Percentiles rank a stretch among this genome's conserved stretches.
phyloP scores from a whole-genome alignment of 2,329 filamentous ascomycete genomes.

The Eutypa lata region DNA sequence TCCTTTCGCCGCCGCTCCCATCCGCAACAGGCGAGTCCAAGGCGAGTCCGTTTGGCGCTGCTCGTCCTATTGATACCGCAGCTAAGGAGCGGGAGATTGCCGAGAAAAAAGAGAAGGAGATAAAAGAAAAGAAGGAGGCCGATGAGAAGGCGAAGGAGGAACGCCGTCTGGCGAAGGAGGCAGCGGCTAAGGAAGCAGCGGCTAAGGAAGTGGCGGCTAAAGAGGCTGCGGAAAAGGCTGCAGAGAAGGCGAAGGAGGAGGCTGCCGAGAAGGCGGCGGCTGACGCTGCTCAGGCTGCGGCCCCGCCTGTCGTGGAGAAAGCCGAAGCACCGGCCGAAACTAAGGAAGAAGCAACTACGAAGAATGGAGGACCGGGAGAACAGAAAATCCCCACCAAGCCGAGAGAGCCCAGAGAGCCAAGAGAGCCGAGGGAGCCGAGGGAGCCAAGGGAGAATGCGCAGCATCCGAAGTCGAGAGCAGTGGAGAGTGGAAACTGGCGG shows the following conservation, averaged over 20 bases:
- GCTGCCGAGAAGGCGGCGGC: conserved; percentile 16
- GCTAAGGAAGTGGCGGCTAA: conserved; percentile 28
- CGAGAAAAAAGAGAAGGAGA: conserved; percentile 72
- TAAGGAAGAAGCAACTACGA: conserved; percentile 18
- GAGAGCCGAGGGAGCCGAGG: too few relatives aligned
- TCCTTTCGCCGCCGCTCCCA: conserved; percentile 46
- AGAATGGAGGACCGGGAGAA: conserved; percentile 37
- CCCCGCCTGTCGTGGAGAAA: conserved; percentile 27
- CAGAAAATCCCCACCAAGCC: conserved; percentile 45
- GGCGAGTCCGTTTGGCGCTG: conserved; percentile 89
- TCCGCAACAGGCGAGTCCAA: conserved; percentile 61
- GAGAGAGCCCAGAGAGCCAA: too few relatives aligned
- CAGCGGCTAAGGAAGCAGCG: conserved; percentile 56
- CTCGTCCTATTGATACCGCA: conserved; percentile 89
- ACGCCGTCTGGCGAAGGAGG: conserved; percentile 61
- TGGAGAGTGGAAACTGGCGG: conserved; percentile 61
- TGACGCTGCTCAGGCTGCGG: conserved; percentile 27
- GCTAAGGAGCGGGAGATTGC: conserved; percentile 86
- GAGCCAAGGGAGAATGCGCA: too few relatives aligned
- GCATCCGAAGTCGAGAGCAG: conserved; percentile 51
- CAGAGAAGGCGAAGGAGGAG: conserved; percentile 21
- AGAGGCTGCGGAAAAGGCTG: conserved; percentile 23
- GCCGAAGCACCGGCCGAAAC: conserved; percentile 21
- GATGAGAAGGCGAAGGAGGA: conserved; percentile 85
- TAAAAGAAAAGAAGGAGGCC: conserved; percentile 81